A percentile compares a stretch with the other conserved stretches of the same genome.
phyloP scores from a whole-genome alignment of 1,284 basidiomycete genomes.

The Rhodotorula sp. region DNA sequence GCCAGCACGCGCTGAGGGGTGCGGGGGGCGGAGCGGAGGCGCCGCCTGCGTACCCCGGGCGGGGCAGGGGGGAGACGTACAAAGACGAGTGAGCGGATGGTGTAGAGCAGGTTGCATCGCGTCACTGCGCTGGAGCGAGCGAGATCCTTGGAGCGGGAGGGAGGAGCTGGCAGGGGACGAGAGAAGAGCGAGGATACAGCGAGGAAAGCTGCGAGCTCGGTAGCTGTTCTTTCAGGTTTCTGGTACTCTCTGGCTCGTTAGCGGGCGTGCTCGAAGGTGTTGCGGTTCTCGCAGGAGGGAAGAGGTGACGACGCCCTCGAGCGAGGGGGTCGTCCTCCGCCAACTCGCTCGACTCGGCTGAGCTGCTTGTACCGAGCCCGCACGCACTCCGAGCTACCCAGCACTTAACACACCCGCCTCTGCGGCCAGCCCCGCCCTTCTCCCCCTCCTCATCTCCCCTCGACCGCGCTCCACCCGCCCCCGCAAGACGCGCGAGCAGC shows the following conservation, averaged over 20 bases:
- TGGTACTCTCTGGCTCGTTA: too few relatives aligned
- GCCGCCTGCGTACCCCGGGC: slow-evolving; percentile 12
- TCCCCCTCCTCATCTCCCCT: background rate
- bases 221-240: too few relatives aligned
- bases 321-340: background rate
- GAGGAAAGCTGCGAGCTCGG: too few relatives aligned
- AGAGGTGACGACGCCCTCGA: background rate
- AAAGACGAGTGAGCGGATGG: background rate
- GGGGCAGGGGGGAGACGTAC: too few relatives aligned
- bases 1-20: background rate
- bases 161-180: too few relatives aligned
- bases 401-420: background rate
- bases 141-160: too few relatives aligned
- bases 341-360: background rate
- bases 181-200: too few relatives aligned
- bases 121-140: too few relatives aligned
- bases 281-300: too few relatives aligned
- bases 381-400: too few relatives aligned
- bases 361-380: background rate
- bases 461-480: background rate
- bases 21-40: slow-evolving; percentile 3
- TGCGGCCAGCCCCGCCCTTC: background rate
- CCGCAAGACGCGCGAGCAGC: background rate
- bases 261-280: too few relatives aligned
- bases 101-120: too few relatives aligned